Conservation (phyloP, 2,329 filamentous ascomycete genomes). For the Aspergillus puulaauensis region DNA sequence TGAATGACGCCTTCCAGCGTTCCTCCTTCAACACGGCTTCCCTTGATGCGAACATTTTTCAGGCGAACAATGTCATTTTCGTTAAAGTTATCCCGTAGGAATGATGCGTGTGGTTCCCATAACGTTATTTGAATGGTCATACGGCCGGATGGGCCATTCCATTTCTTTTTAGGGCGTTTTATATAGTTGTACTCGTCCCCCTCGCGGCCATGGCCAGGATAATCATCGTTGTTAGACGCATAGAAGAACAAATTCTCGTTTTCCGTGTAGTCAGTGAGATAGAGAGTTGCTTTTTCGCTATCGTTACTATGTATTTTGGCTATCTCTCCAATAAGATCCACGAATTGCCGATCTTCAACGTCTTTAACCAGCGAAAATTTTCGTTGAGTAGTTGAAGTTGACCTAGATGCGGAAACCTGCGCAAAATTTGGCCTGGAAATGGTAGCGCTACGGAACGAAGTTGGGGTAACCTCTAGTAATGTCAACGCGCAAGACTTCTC, state of each 20-base stretch:
- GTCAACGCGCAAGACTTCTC: conserved; percentile 31
- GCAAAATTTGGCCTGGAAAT: neutral
- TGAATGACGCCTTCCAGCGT: conserved; percentile 73
- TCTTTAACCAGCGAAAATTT: conserved; percentile 65
- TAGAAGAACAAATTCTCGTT: conserved; percentile 65
- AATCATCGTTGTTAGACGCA: conserved; percentile 32
- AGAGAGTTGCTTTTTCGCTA: conserved; percentile 58
- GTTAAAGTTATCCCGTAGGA: conserved; percentile 56
- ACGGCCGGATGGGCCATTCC: conserved; percentile 74
- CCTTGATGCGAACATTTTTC: conserved; percentile 70
- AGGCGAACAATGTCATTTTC: conserved; percentile 65
- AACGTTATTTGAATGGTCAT: conserved; percentile 69
- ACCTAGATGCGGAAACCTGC: conserved; percentile 7
- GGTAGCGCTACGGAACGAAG: conserved; percentile 11
- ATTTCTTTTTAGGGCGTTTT: conserved; percentile 44
- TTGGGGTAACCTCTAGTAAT: conserved; percentile 24
- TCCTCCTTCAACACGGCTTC: conserved; percentile 46
- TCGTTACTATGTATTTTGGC: conserved; percentile 54
- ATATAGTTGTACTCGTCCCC: conserved; percentile 60
- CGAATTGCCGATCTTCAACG: conserved; percentile 56
- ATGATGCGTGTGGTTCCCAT: conserved; percentile 66
- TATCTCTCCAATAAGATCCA: conserved; percentile 71
- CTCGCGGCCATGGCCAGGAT: conserved; percentile 36
- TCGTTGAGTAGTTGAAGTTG: conserved; percentile 5
- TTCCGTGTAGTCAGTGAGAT: conserved; percentile 79